A percentile compares a stretch with the other conserved stretches of the same genome.
phyloP scores from a whole-genome alignment of 1,284 basidiomycete genomes.

The Baeospora myosura region DNA sequence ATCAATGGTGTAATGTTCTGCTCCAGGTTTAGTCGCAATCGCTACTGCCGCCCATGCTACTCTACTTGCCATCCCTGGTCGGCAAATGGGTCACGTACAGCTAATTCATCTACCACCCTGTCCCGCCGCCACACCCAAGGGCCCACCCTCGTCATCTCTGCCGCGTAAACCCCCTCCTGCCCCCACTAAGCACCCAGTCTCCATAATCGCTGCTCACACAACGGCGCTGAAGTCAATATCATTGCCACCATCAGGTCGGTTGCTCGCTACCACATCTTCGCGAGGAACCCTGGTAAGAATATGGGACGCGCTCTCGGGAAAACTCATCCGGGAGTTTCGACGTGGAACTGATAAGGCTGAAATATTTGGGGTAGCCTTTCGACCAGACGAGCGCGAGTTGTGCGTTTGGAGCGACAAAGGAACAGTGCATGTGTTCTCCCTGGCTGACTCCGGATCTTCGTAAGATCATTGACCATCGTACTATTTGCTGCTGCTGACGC shows the following conservation, averaged over 20 bases:
- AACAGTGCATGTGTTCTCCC: slow-evolving; percentile 85
- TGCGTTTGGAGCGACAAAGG: slow-evolving; percentile 96
- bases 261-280: slow-evolving; percentile 81
- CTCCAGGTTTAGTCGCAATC: slow-evolving; percentile 74
- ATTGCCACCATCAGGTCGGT: slow-evolving; percentile 68
- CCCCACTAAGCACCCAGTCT: slow-evolving; percentile 56
- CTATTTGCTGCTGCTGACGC: slow-evolving; percentile 11
- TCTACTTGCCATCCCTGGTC: slow-evolving; percentile 80
- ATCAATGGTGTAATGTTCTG: neutral
- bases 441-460: slow-evolving; percentile 58
- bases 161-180: slow-evolving; percentile 47
- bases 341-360: slow-evolving; percentile 87
- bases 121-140: slow-evolving; percentile 42
- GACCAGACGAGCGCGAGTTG: slow-evolving; percentile 74
- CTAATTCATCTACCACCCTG: slow-evolving; percentile 82
- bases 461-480: slow-evolving; percentile 31
- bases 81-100: slow-evolving; percentile 87
- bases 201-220: slow-evolving; percentile 84
- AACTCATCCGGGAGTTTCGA: slow-evolving; percentile 74
- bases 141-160: slow-evolving; percentile 37
- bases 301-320: slow-evolving; percentile 78
- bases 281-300: slow-evolving; percentile 84
- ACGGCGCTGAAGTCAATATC: slow-evolving; percentile 75
- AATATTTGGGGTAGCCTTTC: slow-evolving; percentile 82
- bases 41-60: slow-evolving; percentile 74